Conservation (phyloP, 2,329 filamentous ascomycete species). For the Aspergillus sp. region DNA sequence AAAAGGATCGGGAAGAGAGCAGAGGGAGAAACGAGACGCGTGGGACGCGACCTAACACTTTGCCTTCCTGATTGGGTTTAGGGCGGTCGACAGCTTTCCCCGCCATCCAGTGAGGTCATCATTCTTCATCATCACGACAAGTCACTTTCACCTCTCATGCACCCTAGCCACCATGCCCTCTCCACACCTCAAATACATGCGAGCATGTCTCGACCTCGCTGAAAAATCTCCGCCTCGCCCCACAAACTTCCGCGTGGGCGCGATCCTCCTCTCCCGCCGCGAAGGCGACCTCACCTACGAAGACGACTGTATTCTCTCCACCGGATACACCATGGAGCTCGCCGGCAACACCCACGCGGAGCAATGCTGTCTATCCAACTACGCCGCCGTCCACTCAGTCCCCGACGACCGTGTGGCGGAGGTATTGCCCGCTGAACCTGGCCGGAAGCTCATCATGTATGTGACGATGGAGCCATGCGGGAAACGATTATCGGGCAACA, state of each 20-base stretch:
- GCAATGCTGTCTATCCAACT: constrained; percentile 82
- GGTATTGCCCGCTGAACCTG: constrained; percentile 40
- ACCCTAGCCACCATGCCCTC: constrained; percentile 12
- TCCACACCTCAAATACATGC: constrained; percentile 56
- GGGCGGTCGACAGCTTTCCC: constrained; percentile 9
- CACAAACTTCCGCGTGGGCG: constrained; percentile 91
- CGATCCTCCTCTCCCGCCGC: constrained; percentile 63
- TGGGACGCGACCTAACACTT: constrained; percentile 19
- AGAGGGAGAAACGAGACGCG: background rate
- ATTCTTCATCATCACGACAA: background rate
- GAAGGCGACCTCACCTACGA: constrained; percentile 21
- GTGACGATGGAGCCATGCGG: constrained; percentile 74
- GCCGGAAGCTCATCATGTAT: constrained; percentile 64
- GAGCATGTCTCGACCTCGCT: constrained; percentile 71
- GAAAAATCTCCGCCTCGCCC: constrained; percentile 77
- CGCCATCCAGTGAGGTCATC: constrained; percentile 9
- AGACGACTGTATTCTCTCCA: constrained; percentile 61
- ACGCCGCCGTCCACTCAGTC: constrained; percentile 33
- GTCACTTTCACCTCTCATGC: background rate
- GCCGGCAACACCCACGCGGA: constrained; percentile 95
- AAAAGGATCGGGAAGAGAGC: background rate
- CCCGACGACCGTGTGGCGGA: constrained; percentile 32
- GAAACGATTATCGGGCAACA: constrained; percentile 45
- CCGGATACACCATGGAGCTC: constrained; percentile 88
- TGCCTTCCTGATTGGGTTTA: constrained; percentile 25